Evolutionary conservation across 108 stramenopile genomes (phyloP).

Genomic region (Seminavis robusta): DNA sequence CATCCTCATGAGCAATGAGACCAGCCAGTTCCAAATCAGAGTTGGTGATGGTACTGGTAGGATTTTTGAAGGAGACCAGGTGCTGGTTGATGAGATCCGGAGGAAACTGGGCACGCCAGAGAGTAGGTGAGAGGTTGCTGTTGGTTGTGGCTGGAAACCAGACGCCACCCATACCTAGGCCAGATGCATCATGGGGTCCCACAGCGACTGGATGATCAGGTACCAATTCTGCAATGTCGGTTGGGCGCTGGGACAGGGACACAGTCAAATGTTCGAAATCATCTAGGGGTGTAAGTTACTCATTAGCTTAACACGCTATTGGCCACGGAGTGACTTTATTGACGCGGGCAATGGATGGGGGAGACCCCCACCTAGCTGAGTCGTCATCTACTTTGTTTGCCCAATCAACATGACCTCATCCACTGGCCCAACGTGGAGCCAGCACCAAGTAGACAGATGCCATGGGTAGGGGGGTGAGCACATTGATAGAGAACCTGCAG

Average conservation of each 20-base stretch:
- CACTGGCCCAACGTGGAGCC: too few species aligned
- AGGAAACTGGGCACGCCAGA: constrained; percentile 40
- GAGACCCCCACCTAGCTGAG: too few species aligned
- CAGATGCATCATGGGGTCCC: constrained; percentile 39
- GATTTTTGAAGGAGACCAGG: constrained; percentile 22
- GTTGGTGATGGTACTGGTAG: constrained; percentile 23
- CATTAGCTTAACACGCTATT: too few species aligned
- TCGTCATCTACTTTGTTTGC: too few species aligned
- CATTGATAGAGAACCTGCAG: too few species aligned
- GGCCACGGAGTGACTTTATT: too few species aligned
- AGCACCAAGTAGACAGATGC: too few species aligned
- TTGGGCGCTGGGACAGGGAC: constrained; percentile 14
- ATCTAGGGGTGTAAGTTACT: not conserved
- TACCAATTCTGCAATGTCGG: constrained; percentile 33
- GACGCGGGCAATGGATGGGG: too few species aligned
- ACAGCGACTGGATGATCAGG: constrained; percentile 22
- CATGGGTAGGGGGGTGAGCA: too few species aligned
- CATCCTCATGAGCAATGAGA: constrained; percentile 44
- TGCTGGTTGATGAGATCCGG: constrained; percentile 2
- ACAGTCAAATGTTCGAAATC: not conserved
- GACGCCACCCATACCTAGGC: constrained; percentile 25
- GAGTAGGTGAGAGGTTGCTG: constrained; percentile 10
- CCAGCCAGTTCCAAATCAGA: constrained; percentile 38
- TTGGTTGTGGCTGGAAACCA: constrained; percentile 25
- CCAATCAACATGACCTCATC: too few species aligned